A percentile compares a stretch with the other conserved stretches of the same genome.
Conservation (phyloP, 2,329 filamentous ascomycete species). For the Botrytis squamosa region DNA sequence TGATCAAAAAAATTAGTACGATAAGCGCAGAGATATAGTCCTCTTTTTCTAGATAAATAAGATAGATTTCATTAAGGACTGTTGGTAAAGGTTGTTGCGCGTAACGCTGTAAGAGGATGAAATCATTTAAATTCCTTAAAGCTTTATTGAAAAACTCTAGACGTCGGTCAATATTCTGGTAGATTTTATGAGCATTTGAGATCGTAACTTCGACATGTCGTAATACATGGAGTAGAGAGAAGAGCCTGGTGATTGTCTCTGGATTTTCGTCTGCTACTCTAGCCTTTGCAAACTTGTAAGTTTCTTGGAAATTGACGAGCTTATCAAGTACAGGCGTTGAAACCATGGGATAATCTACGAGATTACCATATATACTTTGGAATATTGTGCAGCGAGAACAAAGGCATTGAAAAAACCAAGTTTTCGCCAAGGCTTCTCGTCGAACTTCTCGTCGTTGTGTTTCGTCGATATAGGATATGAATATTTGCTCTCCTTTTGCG, state of each 20-base stretch:
- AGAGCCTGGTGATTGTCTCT: slow-evolving; percentile 3
- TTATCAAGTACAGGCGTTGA: background rate
- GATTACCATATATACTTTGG: background rate
- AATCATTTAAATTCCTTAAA: background rate
- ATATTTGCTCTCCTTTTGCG: slow-evolving; percentile 53
- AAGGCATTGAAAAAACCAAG: slow-evolving; percentile 19
- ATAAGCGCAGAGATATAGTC: slow-evolving; percentile 51
- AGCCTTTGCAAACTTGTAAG: slow-evolving; percentile 1
- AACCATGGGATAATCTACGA: background rate
- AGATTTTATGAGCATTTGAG: background rate
- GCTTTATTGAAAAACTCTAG: background rate
- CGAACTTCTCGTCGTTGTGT: slow-evolving; percentile 23
- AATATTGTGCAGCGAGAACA: slow-evolving; percentile 4
- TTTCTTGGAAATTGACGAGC: background rate
- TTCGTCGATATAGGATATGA: slow-evolving; percentile 61
- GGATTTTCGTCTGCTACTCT: slow-evolving; percentile 5
- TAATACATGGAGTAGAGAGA: slow-evolving; percentile 16
- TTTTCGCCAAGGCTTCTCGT: slow-evolving; percentile 3
- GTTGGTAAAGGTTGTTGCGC: slow-evolving; percentile 37
- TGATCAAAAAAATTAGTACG: slow-evolving; percentile 40
- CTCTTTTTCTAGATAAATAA: slow-evolving; percentile 45
- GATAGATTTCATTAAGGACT: slow-evolving; percentile 46
- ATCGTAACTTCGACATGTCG: slow-evolving; percentile 6
- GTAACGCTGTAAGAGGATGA: slow-evolving; percentile 22
- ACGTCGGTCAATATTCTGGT: slow-evolving; percentile 13